phyloP scores from a whole-genome alignment of 306 rosid species.

The Ceratonia siliqua region DNA sequence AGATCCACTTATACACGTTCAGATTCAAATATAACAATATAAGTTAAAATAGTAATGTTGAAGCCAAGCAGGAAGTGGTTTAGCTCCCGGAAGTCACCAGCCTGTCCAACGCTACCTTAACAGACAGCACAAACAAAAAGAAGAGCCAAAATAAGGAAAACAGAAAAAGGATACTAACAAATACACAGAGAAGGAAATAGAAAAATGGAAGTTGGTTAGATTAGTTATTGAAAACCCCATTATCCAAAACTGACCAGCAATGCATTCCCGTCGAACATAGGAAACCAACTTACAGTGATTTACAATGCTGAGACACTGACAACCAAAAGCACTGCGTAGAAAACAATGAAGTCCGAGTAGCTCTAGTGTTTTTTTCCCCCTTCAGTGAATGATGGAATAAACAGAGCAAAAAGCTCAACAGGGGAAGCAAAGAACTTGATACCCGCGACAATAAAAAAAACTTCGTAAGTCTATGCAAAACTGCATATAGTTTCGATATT shows the following conservation, averaged over 20 bases:
- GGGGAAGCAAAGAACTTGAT: background rate
- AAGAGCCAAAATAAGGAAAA: constrained; percentile 34
- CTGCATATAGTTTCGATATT: background rate
- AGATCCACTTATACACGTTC: constrained; percentile 32
- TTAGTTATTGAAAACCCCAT: constrained; percentile 18
- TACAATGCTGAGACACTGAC: background rate
- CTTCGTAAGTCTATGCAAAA: constrained; percentile 17
- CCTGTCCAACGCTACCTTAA: constrained; percentile 43
- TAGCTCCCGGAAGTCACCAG: constrained; percentile 37
- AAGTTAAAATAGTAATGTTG: constrained; percentile 21
- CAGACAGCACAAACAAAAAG: constrained; percentile 37
- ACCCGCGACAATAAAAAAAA: background rate
- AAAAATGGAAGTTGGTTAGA: constrained; percentile 21
- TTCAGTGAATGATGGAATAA: background rate
- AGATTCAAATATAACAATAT: constrained; percentile 27
- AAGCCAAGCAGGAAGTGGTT: constrained; percentile 32
- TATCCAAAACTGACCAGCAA: background rate
- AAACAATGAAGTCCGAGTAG: background rate
- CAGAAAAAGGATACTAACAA: background rate
- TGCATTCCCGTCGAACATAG: constrained; percentile 4
- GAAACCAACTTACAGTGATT: constrained; percentile 2
- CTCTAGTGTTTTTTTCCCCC: background rate
- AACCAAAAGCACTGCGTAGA: background rate
- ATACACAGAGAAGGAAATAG: background rate
- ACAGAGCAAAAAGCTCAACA: background rate